These are phyloP conservation scores for Solanum sitiens DNA, from an alignment of 257 asterid species.

Conservation along the genomic window DNA sequence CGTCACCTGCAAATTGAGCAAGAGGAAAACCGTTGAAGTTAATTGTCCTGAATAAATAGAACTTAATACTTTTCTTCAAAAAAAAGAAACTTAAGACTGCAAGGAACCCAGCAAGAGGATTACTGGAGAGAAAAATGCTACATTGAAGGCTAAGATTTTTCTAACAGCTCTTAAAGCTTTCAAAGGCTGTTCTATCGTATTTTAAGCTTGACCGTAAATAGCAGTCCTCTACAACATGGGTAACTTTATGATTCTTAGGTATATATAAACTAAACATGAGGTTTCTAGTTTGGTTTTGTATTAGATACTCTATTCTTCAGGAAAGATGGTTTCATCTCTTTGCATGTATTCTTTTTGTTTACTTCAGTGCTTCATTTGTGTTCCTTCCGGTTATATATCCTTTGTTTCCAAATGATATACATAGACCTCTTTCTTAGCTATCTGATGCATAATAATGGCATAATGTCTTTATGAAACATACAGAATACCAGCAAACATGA, in stretches of 20 bases:
- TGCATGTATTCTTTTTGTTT: background rate
- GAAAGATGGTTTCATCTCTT: background rate
- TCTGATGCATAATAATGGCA: background rate
- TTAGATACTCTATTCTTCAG: background rate
- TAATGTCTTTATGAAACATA: background rate
- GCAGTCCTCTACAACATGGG: background rate
- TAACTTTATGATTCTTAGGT: background rate
- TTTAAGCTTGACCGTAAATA: background rate
- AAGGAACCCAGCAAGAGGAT: background rate
- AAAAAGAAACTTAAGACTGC: background rate
- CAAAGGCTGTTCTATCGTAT: background rate
- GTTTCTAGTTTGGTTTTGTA: background rate
- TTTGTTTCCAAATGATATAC: background rate
- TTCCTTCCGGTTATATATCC: background rate
- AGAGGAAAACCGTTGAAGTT: background rate
- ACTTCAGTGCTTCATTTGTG: background rate
- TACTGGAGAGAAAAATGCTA: background rate
- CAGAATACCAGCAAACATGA: background rate
- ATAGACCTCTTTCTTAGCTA: background rate
- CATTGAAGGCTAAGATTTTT: background rate
- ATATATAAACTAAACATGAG: background rate
- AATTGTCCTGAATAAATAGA: background rate
- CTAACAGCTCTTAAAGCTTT: background rate
- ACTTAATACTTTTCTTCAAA: background rate
- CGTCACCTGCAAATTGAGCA: constrained; percentile 35